Evolutionary conservation across 2,329 filamentous ascomycete species (phyloP).

Genomic region (Cordyceps pruinosa): DNA sequence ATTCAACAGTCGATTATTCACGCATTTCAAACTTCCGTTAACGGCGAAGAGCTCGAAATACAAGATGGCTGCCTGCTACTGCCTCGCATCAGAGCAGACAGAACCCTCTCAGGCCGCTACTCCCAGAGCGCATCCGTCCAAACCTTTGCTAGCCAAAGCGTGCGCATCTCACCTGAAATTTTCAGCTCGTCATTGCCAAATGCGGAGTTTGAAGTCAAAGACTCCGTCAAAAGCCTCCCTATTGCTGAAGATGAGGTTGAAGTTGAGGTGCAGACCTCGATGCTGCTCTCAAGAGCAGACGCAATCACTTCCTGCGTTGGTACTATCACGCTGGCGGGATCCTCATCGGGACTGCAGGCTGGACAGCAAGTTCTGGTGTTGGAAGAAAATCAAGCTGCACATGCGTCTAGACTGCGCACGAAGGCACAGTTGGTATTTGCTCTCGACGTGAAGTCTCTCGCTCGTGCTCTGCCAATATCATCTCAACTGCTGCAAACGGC

Average conservation of each 20-base stretch:
- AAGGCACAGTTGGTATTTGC: neutral
- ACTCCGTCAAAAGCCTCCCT: neutral
- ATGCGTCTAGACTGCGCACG: neutral
- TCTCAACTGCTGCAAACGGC: neutral
- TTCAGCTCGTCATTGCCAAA: neutral
- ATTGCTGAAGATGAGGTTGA: neutral
- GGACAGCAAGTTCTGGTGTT: neutral
- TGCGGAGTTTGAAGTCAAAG: neutral
- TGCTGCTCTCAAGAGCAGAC: neutral
- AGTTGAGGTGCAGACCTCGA: neutral
- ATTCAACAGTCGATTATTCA: neutral
- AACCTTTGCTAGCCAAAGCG: neutral
- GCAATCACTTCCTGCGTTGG: neutral
- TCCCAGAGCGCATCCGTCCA: rapidly evolving
- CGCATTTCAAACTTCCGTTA: neutral
- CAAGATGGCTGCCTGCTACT: neutral
- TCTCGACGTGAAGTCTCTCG: neutral
- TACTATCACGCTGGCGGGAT: neutral
- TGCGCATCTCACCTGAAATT: neutral
- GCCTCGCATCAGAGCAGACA: neutral
- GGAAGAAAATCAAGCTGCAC: neutral
- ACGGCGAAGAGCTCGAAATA: neutral
- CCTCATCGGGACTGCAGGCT: neutral
- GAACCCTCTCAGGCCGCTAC: neutral
- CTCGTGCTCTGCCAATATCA: neutral